Conservation (phyloP, 805 yeast species). For the Starmerella bacillaris region DNA sequence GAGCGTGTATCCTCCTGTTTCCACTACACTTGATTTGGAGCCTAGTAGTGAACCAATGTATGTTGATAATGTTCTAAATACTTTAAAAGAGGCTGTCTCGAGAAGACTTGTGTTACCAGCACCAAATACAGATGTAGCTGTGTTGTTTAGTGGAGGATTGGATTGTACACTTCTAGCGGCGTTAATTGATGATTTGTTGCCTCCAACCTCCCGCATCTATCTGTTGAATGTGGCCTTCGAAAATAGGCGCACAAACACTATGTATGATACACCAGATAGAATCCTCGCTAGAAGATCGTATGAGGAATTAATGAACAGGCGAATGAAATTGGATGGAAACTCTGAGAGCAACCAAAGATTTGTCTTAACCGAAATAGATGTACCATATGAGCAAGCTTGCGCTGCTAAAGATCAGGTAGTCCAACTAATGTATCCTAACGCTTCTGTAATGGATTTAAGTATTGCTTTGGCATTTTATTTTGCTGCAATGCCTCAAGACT, state of each 20-base stretch:
- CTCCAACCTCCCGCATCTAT: slow-evolving; percentile 31
- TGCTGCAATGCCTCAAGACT: slow-evolving; percentile 43
- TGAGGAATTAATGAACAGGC: slow-evolving; percentile 27
- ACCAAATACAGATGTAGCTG: slow-evolving; percentile 26
- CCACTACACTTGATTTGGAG: too few species aligned
- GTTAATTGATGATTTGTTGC: slow-evolving; percentile 20
- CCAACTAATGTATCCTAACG: slow-evolving; percentile 59
- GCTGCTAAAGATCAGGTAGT: slow-evolving; percentile 34
- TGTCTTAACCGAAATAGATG: slow-evolving; percentile 50
- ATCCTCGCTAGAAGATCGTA: slow-evolving; percentile 50
- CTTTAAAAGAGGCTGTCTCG: slow-evolving; percentile 10
- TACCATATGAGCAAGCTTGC: slow-evolving; percentile 50
- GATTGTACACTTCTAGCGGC: slow-evolving; percentile 73
- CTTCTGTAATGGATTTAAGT: slow-evolving; percentile 87
- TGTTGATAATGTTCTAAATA: too few species aligned
- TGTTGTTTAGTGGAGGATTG: slow-evolving; percentile 84
- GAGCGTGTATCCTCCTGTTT: neutral
- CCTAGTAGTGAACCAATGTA: too few species aligned
- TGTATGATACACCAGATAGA: slow-evolving; percentile 68
- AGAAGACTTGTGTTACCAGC: slow-evolving; percentile 9
- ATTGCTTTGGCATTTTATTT: slow-evolving; percentile 91
- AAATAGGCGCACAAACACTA: slow-evolving; percentile 53
- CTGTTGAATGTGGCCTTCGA: slow-evolving; percentile 85
- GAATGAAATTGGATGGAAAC: slow-evolving; percentile 29
- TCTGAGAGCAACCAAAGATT: too few species aligned